Conservation (phyloP, 176 grass and related monocot species). For the Chrysopogon serrulatus region DNA sequence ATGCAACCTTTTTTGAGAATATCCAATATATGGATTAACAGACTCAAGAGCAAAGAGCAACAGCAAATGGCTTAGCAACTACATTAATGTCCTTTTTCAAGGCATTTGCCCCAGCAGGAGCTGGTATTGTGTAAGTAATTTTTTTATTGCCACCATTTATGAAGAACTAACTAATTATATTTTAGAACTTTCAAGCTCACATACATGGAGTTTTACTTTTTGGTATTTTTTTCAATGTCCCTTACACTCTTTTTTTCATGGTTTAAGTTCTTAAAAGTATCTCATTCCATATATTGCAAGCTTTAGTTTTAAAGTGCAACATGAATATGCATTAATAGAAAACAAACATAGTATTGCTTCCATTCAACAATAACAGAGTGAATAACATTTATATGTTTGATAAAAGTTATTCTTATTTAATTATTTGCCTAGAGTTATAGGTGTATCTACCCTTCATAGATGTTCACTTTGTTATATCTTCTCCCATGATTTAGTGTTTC, state of each 20-base stretch:
- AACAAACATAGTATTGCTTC: background rate
- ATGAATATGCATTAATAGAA: no score
- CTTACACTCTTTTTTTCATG: background rate
- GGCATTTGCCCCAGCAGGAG: conserved; percentile 49
- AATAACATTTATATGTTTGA: background rate
- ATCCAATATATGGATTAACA: background rate
- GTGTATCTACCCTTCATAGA: background rate
- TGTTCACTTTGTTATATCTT: background rate
- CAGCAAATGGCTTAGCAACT: conserved; percentile 54
- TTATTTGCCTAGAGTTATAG: background rate
- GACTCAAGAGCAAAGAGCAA: conserved; percentile 47
- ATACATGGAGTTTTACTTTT: background rate
- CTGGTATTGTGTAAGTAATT: conserved; percentile 42
- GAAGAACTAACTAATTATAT: background rate
- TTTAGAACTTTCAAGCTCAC: background rate
- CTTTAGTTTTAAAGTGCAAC: background rate
- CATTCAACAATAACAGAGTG: background rate
- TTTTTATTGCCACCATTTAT: background rate
- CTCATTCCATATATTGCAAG: background rate
- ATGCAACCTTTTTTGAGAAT: background rate
- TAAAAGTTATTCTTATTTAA: background rate
- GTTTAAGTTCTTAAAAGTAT: background rate
- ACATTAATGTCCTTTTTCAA: conserved; percentile 60
- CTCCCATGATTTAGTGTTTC: background rate
- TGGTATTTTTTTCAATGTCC: background rate